Base-by-base conservation (phyloP, 1,139 yeast species). In the Oligophagozyma castellii region DNA sequence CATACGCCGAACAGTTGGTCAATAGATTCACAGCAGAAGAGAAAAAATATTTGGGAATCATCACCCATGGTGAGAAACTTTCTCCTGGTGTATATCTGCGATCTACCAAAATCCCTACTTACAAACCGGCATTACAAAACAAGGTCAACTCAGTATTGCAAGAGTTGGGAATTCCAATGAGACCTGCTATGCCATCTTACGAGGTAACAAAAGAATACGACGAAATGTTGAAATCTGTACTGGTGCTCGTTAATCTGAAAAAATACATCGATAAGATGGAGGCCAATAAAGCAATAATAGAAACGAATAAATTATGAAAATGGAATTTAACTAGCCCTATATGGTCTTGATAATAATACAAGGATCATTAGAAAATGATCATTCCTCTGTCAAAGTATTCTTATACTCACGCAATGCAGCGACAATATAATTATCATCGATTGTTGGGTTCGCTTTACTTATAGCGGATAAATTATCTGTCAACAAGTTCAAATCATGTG, bases 171-270 rank as follows among this genome's bases (percentile, higher is more conserved):
- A 58, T 89, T 14, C 75, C 93, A 43, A 43, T 59, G 18, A 73
- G 79, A 38, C 96, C 98, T 1, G 73, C 74, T 1, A 77, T 92
- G 79, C 93, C 94, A 3, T 81, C 98, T 0, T 71, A 79, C 24
- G 72, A 67, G 34, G 84, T 92, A 1, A 71, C 83, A 56, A 66
- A 75, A 6, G 74, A 72, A 46, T 86, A 79, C 51, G 96, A 89
- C 43, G 74, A 73, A 35, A 56, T 89, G 30, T 66, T 80, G 33
- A 72, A 77, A 39, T 65, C 77, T 0, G 80, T 83, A 23, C 75
- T 74, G 7, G 69, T 78, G 3, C 59, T 89, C 35, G 59, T 86
- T 31, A 96, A 89, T 35, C 65, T 89, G 7, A 89, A 89, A 57
- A 78, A 73, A 51, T 94, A 83, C 31, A 71, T 72, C 22, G 98